phyloP scores from a whole-genome alignment of 305 asterid species.

The Solanum hybrid region DNA sequence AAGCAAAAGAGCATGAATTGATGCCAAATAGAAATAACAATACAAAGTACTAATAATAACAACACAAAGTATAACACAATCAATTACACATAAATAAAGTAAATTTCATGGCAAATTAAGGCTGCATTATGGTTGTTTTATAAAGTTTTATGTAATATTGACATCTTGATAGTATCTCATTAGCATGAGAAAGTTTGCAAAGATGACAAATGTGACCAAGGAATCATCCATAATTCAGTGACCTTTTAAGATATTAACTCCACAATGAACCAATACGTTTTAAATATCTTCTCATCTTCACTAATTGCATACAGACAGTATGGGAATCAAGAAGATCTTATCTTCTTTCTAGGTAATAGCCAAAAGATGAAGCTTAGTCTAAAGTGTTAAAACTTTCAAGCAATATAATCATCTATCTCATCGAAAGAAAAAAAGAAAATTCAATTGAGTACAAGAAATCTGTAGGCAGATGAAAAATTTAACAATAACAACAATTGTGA shows the following conservation, averaged over 20 bases:
- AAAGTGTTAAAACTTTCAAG: background rate
- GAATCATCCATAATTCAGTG: background rate
- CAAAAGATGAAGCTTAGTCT: background rate
- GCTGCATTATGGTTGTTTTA: background rate
- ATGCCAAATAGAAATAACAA: background rate
- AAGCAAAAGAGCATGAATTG: constrained; percentile 2
- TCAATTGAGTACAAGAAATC: background rate
- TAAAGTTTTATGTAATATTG: background rate
- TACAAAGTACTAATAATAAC: background rate
- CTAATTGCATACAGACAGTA: background rate
- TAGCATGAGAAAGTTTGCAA: background rate
- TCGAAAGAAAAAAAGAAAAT: background rate
- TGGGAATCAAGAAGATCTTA: background rate
- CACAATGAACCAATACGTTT: background rate
- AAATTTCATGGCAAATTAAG: background rate
- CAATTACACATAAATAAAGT: background rate
- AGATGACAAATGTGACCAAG: no score
- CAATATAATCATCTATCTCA: no score
- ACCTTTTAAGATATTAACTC: background rate
- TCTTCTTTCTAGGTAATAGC: background rate
- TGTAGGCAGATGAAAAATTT: background rate
- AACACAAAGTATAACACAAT: background rate
- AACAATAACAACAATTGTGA: background rate
- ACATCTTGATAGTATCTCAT: background rate
- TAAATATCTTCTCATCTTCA: background rate